Base-by-base conservation (phyloP, 2,329 filamentous ascomycete genomes). In the Chrysoporthe puriensis region DNA sequence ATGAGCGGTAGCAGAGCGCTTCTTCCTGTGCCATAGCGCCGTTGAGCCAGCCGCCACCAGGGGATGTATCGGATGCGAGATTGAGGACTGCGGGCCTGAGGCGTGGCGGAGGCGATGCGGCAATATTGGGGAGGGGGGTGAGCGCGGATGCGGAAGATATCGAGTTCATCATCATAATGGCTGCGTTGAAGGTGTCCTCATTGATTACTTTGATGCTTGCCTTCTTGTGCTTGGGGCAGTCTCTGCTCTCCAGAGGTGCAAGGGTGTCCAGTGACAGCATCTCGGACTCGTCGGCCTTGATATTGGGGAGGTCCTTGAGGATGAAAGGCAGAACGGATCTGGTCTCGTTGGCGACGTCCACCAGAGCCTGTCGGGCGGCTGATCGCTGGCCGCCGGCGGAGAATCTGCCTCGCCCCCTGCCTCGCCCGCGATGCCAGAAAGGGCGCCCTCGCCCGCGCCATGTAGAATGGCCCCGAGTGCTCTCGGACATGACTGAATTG, bases 21-120 rank as follows among this genome's bases (percentile, higher is more conserved):
- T 92, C 90, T 77, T 92, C 90, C 76, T 92, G 90, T 0, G 90
- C 89, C 42, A 85, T 77, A 65, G 87, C 81, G 46, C 90, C 90
- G 48, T 82, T 82, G 4, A 83, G 74, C 84, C 88, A 92, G 21
- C 88, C 88, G 26, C 90, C 90, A n/a, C 89, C 90, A 0, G 86
- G 82, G 16, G 73, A 76, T 3, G 76, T 72, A 59, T 85, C 82
- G 62, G 86, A 90, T 18, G 89, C 89, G 79, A 91, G 87, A 73
- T 91, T 92, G 68, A 92, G 79, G 34, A 91, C 82, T 43, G 83
- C 85, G n/a, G 90, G 83, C 8, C 77, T 75, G 4, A 76, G 76
- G 57, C 71, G 72, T 26, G 16, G 18, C 3, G 21, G 2, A 3
- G 14, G 57, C 43, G 13, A 34, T 14, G 63, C 50, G 11, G 34